Evolutionary conservation across 495 filamentous ascomycete species (phyloP), one percentile per base, ranked within the genome.

Genomic region (Echria macrotheca): DNA sequence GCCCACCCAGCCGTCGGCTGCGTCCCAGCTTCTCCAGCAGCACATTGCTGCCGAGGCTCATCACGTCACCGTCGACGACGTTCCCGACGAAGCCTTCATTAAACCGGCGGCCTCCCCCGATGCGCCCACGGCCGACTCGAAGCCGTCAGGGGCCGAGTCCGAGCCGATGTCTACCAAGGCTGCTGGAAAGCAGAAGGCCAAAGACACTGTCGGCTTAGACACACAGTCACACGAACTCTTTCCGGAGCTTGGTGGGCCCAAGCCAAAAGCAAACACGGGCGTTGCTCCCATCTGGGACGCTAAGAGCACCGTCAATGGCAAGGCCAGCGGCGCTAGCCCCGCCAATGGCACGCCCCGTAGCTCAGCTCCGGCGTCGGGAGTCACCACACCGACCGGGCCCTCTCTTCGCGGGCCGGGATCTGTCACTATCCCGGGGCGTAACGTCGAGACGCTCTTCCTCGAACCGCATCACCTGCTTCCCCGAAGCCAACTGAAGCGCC

Each of bases 221-320:
- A 85, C 88, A 6, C 74, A 84, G 54, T 96, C 90, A 3, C 86
- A 90, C 59, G 91, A 96, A 66, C 70, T 84, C 32, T 98, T 98
- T 71, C 93, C 93, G 15, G 81, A 89, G 28, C 76, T 98, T 38
- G 93, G 87, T 41, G 81, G 84, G 40, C 80, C 80, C 9, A 71
- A 69, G 53, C 74, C 84, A 25, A 84, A 85, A 67, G 70, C 84
- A 17, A 67, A 59, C 44, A 52, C 53, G 69, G 82, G 54, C 69
- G 79, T 63, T 43, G 72, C 84, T 25, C 80, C 82, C 32, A 77
- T 83, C 35, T 96, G 72, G 73, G 63, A 61, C 23, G 69, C 60
- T n/a, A 67, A 69, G 53, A 55, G 44, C 45, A 54, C 52, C 47
- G 58, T 74, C 24, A 80, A 81, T 53, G 78, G 80, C 43, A 77